These are phyloP conservation scores for Porogramme epimiltina DNA, from an alignment of 1,284 basidiomycete species.

Conservation along the genomic window DNA sequence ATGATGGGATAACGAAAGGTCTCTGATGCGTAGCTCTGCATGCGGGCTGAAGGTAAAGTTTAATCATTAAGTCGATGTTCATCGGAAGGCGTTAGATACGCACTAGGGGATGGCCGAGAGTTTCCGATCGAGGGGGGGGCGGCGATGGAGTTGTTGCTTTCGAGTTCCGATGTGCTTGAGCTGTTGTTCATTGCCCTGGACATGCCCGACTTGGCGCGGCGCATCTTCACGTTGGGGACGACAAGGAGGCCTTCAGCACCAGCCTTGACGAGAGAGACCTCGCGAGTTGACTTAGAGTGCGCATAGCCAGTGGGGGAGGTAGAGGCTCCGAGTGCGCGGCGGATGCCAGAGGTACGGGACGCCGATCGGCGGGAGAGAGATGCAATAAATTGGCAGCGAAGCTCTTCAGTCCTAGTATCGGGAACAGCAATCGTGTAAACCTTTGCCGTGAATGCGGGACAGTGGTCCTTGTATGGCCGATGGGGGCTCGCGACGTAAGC, in stretches of 20 bases:
- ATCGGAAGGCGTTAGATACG: background rate
- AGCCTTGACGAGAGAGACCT: constrained; percentile 53
- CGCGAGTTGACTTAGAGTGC: constrained; percentile 34
- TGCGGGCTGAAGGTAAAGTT: constrained; percentile 49
- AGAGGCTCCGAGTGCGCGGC: constrained; percentile 25
- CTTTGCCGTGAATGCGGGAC: constrained; percentile 39
- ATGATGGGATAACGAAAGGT: constrained; percentile 66
- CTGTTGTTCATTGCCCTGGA: constrained; percentile 26
- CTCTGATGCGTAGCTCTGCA: constrained; percentile 69
- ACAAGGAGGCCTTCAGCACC: constrained; percentile 66
- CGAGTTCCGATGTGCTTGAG: constrained; percentile 24
- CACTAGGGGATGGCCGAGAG: constrained; percentile 34
- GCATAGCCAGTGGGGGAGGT: constrained; percentile 35
- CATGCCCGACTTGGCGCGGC: constrained; percentile 33
- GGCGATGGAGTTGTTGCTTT: constrained; percentile 13
- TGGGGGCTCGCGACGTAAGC: constrained; percentile 51
- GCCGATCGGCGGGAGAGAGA: constrained; percentile 54
- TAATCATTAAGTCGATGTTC: constrained; percentile 3
- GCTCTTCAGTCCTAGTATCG: constrained; percentile 35
- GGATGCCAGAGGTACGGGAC: constrained; percentile 46
- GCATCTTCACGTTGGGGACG: constrained; percentile 63
- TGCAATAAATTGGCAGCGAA: constrained; percentile 55
- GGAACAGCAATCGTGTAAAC: constrained; percentile 22
- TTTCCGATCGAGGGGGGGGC: constrained; percentile 24
- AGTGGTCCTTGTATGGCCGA: constrained; percentile 48